Percentiles rank a stretch among this genome's conserved stretches.
These are phyloP conservation scores for Mycocentrospora acerina DNA, from an alignment of 2,329 filamentous ascomycete species.

Conservation along the genomic window DNA sequence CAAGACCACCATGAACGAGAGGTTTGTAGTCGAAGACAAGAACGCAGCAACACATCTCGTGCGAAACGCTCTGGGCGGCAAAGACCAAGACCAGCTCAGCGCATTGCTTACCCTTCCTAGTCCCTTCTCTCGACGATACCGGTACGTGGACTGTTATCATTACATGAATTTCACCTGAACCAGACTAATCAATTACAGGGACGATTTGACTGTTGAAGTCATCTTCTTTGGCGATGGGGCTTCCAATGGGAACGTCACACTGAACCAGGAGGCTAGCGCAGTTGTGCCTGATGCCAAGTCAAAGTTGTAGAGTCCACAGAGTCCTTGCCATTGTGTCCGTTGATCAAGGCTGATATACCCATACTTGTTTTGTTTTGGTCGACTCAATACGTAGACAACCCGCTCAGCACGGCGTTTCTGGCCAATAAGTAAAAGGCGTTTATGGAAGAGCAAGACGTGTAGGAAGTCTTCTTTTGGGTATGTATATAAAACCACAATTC, in stretches of 20 bases:
- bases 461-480: too few species aligned
- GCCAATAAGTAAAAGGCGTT: neutral
- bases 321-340: too few species aligned
- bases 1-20: slow-evolving; percentile 67
- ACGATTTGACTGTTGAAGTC: slow-evolving; percentile 95
- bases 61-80: slow-evolving; percentile 90
- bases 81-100: slow-evolving; percentile 89
- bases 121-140: slow-evolving; percentile 87
- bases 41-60: slow-evolving; percentile 96
- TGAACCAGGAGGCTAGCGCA: slow-evolving; percentile 87
- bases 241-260: slow-evolving; percentile 72
- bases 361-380: too few species aligned
- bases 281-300: slow-evolving; percentile 50
- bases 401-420: neutral
- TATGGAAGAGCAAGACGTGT: too few species aligned
- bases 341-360: neutral
- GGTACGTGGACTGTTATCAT: slow-evolving; percentile 56
- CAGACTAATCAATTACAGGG: slow-evolving; percentile 53
- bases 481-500: too few species aligned
- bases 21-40: slow-evolving; percentile 94
- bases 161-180: neutral
- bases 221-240: slow-evolving; percentile 92
- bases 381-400: too few species aligned
- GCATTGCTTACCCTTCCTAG: slow-evolving; percentile 88
- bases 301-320: slow-evolving; percentile 44